These are phyloP conservation scores for Seiridium unicorne DNA, from an alignment of 2,329 filamentous ascomycete genomes.

Conservation along the genomic window DNA sequence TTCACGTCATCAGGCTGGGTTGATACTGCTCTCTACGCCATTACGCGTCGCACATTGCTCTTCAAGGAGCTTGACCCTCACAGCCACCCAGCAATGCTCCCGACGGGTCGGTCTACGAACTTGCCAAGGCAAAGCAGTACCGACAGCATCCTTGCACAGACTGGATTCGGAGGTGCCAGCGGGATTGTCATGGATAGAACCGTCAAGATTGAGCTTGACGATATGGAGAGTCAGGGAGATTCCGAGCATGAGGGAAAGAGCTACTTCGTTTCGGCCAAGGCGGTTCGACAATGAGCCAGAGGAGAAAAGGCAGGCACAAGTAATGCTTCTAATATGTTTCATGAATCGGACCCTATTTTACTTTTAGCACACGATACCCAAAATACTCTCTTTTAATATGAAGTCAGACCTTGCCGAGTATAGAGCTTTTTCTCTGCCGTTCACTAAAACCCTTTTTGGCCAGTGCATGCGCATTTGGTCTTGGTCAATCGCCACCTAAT, in stretches of 20 bases:
- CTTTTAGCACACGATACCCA: too few species aligned
- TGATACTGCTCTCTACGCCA: constrained; percentile 37
- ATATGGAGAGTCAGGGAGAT: constrained; percentile 14
- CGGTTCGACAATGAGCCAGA: not conserved
- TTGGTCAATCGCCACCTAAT: too few species aligned
- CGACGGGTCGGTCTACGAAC: not conserved
- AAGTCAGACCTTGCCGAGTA: too few species aligned
- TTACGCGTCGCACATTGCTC: constrained; percentile 36
- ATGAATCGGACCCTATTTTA: too few species aligned
- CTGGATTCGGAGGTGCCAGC: constrained; percentile 9
- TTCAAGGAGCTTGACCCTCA: constrained; percentile 19
- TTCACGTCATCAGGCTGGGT: constrained; percentile 41
- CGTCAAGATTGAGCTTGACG: constrained; percentile 21
- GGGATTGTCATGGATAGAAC: constrained; percentile 23
- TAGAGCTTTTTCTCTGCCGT: too few species aligned
- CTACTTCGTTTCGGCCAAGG: constrained; percentile 2
- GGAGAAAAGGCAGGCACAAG: not conserved
- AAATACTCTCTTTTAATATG: too few species aligned
- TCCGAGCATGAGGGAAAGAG: not conserved
- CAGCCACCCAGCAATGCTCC: constrained; percentile 1
- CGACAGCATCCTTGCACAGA: constrained; percentile 18
- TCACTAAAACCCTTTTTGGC: too few species aligned
- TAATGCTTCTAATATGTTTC: too few species aligned
- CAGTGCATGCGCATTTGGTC: too few species aligned
- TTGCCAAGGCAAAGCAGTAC: constrained; percentile 19